Evolutionary conservation across 352 stramenopile genomes (phyloP).

Genomic region (Globisporangium nagaii): DNA sequence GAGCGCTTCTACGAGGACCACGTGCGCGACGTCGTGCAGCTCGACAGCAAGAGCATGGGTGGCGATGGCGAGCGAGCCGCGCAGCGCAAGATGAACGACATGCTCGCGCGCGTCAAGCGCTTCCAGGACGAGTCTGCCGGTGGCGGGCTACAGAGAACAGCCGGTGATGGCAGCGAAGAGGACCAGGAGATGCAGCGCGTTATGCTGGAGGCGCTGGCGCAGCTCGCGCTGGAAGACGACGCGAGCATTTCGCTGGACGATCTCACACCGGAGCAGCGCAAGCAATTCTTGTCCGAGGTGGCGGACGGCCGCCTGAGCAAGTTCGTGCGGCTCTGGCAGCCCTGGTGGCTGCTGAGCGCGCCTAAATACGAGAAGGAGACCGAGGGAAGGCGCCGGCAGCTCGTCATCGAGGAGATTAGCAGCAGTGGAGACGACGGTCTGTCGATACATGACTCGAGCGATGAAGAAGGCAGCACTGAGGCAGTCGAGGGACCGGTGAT

Average conservation of each 20-base stretch:
- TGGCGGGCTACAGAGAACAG: neutral
- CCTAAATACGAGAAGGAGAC: conserved; percentile 53
- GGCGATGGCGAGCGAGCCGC: conserved; percentile 16
- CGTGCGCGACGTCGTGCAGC: conserved; percentile 46
- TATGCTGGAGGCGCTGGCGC: conserved; percentile 33
- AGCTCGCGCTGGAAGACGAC: conserved; percentile 44
- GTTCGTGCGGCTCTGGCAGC: conserved; percentile 58
- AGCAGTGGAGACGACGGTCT: conserved; percentile 1
- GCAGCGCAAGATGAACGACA: conserved; percentile 32
- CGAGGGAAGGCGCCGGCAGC: conserved; percentile 19
- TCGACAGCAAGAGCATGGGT: conserved; percentile 22
- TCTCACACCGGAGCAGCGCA: conserved; percentile 51
- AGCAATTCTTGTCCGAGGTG: conserved; percentile 58
- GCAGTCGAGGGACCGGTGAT: conserved; percentile 10
- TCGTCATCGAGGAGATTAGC: conserved; percentile 48
- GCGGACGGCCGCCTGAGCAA: conserved; percentile 57
- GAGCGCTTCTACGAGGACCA: conserved; percentile 77
- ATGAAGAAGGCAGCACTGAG: conserved; percentile 8
- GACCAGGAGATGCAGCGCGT: conserved; percentile 18
- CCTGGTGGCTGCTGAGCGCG: conserved; percentile 58
- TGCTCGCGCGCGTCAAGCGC: conserved; percentile 45
- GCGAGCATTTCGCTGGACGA: conserved; percentile 49
- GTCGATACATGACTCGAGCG: neutral
- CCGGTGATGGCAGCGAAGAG: conserved; percentile 1
- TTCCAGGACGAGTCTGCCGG: conserved; percentile 40